Evolutionary conservation across 352 stramenopile genomes (phyloP), one percentile per base, ranked within the genome.

Genomic region (Pythium aphanidermatum): DNA sequence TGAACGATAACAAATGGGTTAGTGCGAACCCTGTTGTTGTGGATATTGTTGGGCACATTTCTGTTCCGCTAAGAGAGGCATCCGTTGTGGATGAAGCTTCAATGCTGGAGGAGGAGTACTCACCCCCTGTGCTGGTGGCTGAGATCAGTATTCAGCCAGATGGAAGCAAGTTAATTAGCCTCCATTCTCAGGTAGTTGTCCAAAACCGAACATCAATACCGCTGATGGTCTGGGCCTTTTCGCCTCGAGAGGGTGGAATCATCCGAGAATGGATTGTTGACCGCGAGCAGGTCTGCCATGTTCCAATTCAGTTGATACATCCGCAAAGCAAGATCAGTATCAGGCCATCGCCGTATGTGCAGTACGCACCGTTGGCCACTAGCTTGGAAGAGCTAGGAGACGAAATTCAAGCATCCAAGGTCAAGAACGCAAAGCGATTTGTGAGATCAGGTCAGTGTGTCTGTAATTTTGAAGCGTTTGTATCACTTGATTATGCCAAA

Each of bases 271-370:
- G 83, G 81, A 73, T 92, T 19, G 81, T 95, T 23, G 81, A 95
- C 35, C 76, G 80, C 30, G 83, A 92, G 25, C 63, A 92, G 41
- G 52, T 88, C 17, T 92, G 78, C 21, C 68, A 92, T 43, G 77
- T 95, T 11, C 83, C 83, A 17, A 66, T 95, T 9, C 63, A 90
- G 34, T 67, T 95, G 25, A 89, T 92, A 13, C 83, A 95, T 25
- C 76, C 80, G 10, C 78, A 92, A 20, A 92, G 78, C 56, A 91
- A 92, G 59, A 86, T 95, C 47, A 95, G 83, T 60, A 75, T 95
- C 30, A 65, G 76, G 2, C 83, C 83, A 45, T 95, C 80, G 1
- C 74, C 77, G 6, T 87, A 87, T 36, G 79, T 92, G 14, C 78
- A 92, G 35, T 95, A 92, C 52, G 83, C 83, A 9, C 83, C 83